These are phyloP conservation scores for Metschnikowia rubicola DNA, from an alignment of 805 yeast species.

Conservation along the genomic window DNA sequence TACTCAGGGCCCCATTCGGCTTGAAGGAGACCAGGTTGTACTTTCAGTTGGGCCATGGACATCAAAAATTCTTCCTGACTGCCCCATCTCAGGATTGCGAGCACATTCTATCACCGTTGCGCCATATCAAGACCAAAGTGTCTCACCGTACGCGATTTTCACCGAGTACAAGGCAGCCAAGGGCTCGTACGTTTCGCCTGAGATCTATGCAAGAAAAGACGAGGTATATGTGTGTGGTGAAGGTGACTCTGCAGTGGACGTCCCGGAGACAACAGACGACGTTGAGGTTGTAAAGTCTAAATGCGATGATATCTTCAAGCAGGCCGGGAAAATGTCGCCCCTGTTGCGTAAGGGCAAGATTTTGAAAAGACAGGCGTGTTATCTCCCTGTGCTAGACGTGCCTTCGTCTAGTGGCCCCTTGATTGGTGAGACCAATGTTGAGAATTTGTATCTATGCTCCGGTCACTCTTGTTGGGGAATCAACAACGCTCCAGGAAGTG, in stretches of 20 bases:
- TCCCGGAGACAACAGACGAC: slow-evolving; percentile 92
- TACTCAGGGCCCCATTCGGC: slow-evolving; percentile 36
- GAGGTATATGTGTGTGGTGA: slow-evolving; percentile 98
- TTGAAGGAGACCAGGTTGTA: slow-evolving; percentile 73
- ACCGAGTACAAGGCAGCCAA: slow-evolving; percentile 80
- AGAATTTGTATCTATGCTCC: slow-evolving; percentile 71
- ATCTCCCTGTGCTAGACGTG: slow-evolving; percentile 89
- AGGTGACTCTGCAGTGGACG: slow-evolving; percentile 84
- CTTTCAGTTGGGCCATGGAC: slow-evolving; percentile 97
- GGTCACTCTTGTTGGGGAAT: slow-evolving; percentile 99
- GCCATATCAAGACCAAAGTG: slow-evolving; percentile 65
- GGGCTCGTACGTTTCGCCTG: slow-evolving; percentile 78
- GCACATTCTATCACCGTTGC: slow-evolving; percentile 93
- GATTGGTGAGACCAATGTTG: slow-evolving; percentile 89
- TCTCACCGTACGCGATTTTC: slow-evolving; percentile 91
- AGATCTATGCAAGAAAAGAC: slow-evolving; percentile 89
- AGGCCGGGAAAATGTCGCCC: slow-evolving; percentile 73
- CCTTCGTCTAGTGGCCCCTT: slow-evolving; percentile 92
- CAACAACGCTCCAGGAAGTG: slow-evolving; percentile 96
- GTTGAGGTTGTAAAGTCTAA: slow-evolving; percentile 83
- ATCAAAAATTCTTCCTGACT: slow-evolving; percentile 79
- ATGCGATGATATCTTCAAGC: slow-evolving; percentile 81
- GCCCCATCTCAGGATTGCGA: slow-evolving; percentile 90
- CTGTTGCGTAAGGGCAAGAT: slow-evolving; percentile 71
- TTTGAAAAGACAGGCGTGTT: slow-evolving; percentile 87